Evolutionary conservation across 2,329 filamentous ascomycete species (phyloP).

Genomic region (Phoma herbarum): DNA sequence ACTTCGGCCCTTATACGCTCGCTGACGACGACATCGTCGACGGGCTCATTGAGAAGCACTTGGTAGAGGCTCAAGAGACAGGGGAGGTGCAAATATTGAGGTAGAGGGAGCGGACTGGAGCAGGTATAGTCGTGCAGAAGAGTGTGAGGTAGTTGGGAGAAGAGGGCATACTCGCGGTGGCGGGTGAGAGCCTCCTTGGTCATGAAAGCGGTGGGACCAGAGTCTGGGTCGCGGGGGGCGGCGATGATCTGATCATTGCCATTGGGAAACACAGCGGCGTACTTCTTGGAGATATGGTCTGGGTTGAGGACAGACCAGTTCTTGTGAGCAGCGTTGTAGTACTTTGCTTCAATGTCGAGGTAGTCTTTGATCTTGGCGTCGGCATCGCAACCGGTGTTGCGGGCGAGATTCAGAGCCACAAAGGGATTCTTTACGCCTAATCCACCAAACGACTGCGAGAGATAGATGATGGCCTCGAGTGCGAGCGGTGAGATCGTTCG

Average conservation of each 20-base stretch:
- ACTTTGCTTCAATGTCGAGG: conserved; percentile 28
- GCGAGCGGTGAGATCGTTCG: conserved; percentile 11
- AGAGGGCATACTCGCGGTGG: conserved; percentile 28
- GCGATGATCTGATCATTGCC: conserved; percentile 20
- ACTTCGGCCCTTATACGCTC: conserved; percentile 24
- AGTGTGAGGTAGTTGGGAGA: conserved; percentile 6
- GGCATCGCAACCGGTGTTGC: conserved; percentile 20
- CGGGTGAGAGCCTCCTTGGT: conserved; percentile 21
- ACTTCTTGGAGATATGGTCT: conserved; percentile 25
- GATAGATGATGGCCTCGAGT: conserved; percentile 41
- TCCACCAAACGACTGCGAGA: conserved; percentile 40
- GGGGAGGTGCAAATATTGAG: background rate
- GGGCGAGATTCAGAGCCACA: conserved; percentile 32
- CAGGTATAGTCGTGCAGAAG: background rate
- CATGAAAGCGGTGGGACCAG: conserved; percentile 23
- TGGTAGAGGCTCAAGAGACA: conserved; percentile 22
- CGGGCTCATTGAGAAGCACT: conserved; percentile 23
- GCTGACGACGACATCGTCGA: conserved; percentile 13
- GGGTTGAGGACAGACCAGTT: conserved; percentile 25
- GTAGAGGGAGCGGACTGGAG: background rate
- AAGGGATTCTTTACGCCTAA: conserved; percentile 44
- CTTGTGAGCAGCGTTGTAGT: conserved; percentile 28
- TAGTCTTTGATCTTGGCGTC: conserved; percentile 19
- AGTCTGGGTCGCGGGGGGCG: conserved; percentile 15
- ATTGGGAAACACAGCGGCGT: conserved; percentile 26